Percentiles rank a stretch among this genome's conserved stretches.
phyloP scores from a whole-genome alignment of 306 rosid genomes.

The Malus sieversii region DNA sequence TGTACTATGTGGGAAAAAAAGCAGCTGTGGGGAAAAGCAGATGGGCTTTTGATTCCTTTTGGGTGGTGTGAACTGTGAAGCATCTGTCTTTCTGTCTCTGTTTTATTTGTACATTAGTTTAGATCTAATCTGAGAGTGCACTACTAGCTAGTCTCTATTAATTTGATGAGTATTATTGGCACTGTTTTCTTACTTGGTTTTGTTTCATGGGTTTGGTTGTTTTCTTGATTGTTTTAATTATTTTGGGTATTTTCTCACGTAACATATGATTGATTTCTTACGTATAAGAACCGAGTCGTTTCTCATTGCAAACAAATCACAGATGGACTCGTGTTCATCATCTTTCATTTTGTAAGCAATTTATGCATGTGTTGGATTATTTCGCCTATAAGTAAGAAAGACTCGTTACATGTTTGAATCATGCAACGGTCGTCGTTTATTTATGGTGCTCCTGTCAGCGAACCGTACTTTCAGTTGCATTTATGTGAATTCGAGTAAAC shows the following conservation, averaged over 20 bases:
- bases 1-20: background rate
- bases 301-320: background rate
- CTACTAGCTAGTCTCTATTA: conserved; percentile 11
- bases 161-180: conserved; percentile 3
- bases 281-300: background rate
- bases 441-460: no score
- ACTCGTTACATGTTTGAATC: no score
- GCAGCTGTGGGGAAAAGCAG: conserved; percentile 9
- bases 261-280: no score
- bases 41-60: conserved; percentile 35
- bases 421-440: background rate
- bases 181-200: background rate
- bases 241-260: no score
- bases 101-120: conserved; percentile 12
- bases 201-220: background rate
- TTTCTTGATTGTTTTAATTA: no score
- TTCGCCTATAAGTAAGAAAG: background rate
- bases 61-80: conserved; percentile 22
- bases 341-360: no score
- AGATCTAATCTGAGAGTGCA: conserved; percentile 25
- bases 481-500: background rate
- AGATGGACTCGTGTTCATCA: rapidly evolving
- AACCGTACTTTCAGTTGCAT: background rate
- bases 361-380: no score
- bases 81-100: background rate